Conservation (phyloP, 768 basidiomycete genomes). For the Pholiota conissans region DNA sequence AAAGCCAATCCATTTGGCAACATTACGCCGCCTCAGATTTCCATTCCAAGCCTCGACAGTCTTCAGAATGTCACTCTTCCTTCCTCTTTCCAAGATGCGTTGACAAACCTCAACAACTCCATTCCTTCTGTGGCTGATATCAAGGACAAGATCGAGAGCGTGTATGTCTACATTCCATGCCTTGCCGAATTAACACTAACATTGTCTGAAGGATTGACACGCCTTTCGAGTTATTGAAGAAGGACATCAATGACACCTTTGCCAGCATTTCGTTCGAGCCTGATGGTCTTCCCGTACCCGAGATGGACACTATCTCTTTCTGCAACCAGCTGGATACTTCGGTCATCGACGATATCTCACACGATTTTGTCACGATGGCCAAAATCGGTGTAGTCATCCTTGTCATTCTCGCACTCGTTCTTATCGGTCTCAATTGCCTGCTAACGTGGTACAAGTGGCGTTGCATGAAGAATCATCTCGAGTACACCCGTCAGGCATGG, state of each 20-base stretch:
- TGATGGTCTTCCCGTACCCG: slow-evolving; percentile 75
- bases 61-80: slow-evolving; percentile 83
- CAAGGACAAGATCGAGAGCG: slow-evolving; percentile 59
- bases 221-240: slow-evolving; percentile 86
- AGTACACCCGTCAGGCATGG: slow-evolving; percentile 77
- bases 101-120: slow-evolving; percentile 77
- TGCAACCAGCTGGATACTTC: slow-evolving; percentile 80
- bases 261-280: slow-evolving; percentile 69
- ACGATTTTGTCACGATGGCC: slow-evolving; percentile 75
- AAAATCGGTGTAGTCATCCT: slow-evolving; percentile 80
- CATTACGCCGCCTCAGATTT: slow-evolving; percentile 69
- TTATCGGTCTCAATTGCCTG: slow-evolving; percentile 71
- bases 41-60: slow-evolving; percentile 69
- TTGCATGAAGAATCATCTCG: slow-evolving; percentile 62
- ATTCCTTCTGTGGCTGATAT: slow-evolving; percentile 79
- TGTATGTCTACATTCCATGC: slow-evolving; percentile 49
- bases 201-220: slow-evolving; percentile 59
- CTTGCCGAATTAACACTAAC: slow-evolving; percentile 4
- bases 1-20: slow-evolving; percentile 72
- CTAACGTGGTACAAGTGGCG: slow-evolving; percentile 92
- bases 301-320: slow-evolving; percentile 65
- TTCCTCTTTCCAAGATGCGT: slow-evolving; percentile 66
- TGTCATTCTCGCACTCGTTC: slow-evolving; percentile 66
- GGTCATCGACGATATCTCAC: slow-evolving; percentile 82
- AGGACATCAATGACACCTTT: slow-evolving; percentile 89